Evolutionary conservation across 1,139 yeast species (phyloP), one percentile per base, ranked within the genome.

Genomic region (Yamadazyma spencermartinsiae): DNA sequence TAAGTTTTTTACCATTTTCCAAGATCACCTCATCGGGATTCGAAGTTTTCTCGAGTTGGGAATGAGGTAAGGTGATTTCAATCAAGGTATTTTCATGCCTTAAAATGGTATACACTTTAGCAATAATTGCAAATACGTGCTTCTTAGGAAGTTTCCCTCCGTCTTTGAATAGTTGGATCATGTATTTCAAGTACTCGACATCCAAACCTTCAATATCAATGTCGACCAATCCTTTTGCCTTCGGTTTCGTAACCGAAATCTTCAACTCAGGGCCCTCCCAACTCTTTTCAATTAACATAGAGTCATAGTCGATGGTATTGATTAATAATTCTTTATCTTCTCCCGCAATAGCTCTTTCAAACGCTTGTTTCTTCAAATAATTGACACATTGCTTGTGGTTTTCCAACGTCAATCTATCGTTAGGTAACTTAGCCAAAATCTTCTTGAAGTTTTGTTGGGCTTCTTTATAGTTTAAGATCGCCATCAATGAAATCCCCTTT

Each of bases 321-420:
- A 77, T 56, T 14, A 76, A 53, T 6, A 65, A 58, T 3, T 51
- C 51, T 41, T 61, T 62, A n/a, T 55, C 65, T 27, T 78, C 87
- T 4, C 83, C 80, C 37, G 88, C 86, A 51, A 92, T 90, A 3
- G 98, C 98, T 46, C 73, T 76, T 56, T 86, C 95, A 60, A 92
- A 92, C 11, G 90, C 89, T 46, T 82, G 79, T 43, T 80, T 79
- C 46, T 89, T 81, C 42, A 88, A 72, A 41, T 85, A 74, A 50
- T 74, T 78, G 37, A 72, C 78, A 54, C 95, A 79, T 45, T 83
- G 87, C 38, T 70, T 77, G 44, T 78, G 65, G 46, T 87, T 79
- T 37, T 73, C 76, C 43, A 74, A 69, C 1, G 96, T 90, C 41
- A 79, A 74, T 30, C 68, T 70, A 57, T 92, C 98, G 38, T 68